Percentiles rank a stretch among this genome's conserved stretches.
These are phyloP conservation scores for Arctium lappa DNA, from an alignment of 129 eudicot species.

Conservation along the genomic window DNA sequence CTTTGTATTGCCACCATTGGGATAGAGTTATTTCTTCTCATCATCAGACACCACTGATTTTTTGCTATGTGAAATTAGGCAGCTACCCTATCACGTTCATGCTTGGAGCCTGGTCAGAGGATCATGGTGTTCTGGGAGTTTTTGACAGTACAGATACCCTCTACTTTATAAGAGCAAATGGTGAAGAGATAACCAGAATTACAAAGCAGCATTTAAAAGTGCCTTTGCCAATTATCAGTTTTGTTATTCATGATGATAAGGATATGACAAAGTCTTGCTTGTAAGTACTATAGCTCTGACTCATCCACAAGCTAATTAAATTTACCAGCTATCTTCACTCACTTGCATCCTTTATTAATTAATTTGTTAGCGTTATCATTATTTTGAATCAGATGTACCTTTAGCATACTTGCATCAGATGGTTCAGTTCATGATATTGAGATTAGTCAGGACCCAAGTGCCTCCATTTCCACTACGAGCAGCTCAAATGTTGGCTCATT, in stretches of 20 bases:
- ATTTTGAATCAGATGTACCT: slow-evolving; percentile 60
- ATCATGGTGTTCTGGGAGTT: slow-evolving; percentile 83
- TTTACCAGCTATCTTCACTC: slow-evolving; percentile 4
- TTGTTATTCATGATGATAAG: slow-evolving; percentile 49
- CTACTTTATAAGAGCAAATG: slow-evolving; percentile 77
- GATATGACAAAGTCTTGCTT: slow-evolving; percentile 47
- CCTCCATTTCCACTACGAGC: slow-evolving; percentile 49
- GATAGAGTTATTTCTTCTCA: not conserved
- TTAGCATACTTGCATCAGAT: slow-evolving; percentile 76
- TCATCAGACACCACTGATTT: slow-evolving; percentile 5
- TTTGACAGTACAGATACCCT: slow-evolving; percentile 62
- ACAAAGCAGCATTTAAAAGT: slow-evolving; percentile 57
- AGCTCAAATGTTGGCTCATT: slow-evolving; percentile 36
- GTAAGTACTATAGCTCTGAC: slow-evolving; percentile 45
- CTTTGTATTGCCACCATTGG: not conserved
- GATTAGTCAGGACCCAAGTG: slow-evolving; percentile 81
- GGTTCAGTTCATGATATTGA: slow-evolving; percentile 75
- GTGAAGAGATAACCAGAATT: slow-evolving; percentile 82
- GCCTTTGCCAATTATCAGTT: slow-evolving; percentile 60
- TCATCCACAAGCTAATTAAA: not conserved
- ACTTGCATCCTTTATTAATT: slow-evolving; percentile 3
- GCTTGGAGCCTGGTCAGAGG: slow-evolving; percentile 89
- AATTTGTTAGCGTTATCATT: not conserved
- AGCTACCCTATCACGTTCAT: slow-evolving; percentile 38
- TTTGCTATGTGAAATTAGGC: slow-evolving; percentile 44